Evolutionary conservation across 495 filamentous ascomycete genomes (phyloP), one percentile per base, ranked within the genome.

Genomic region (Podospora bellae-mahoneyi): DNA sequence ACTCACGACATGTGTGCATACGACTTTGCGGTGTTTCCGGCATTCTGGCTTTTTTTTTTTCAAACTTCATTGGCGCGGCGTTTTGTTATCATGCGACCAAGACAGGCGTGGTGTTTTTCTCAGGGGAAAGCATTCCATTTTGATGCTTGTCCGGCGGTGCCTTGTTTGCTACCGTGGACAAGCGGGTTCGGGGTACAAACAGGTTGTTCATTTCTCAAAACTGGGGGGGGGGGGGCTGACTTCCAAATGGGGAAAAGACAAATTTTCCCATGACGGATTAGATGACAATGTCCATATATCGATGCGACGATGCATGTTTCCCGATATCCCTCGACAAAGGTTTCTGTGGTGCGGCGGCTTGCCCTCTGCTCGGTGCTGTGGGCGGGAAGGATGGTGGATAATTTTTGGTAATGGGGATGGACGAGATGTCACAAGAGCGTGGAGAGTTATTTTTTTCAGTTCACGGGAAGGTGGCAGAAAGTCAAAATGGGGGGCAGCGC

Each of bases 21-120:
- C 39, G 39, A 48, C 39, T 64, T 55, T 65, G 55, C 28, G 55
- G 3, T n/a, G 44, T 28, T 55, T 64, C 39, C 20, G 32, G 19
- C 20, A 18, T 60, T 54, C 13, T 32, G 19, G 15, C 30, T 20
- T 66, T 60, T 67, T 68, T 68, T 26, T 44, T 66, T 39, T 60
- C 20, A 23, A 19, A 34, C 59, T 55, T 64, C 30, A 64, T 34
- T 26, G 67, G 66, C 67, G 64, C 34, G 67, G 67, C 67, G 67
- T 69, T 67, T 63, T 58, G 3, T 57, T 28, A 27, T 44, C 16
- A 34, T 54, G 67, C 57, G 28, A 53, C 54, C 23, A 44, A 65
- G 68, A 62, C 20, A 28, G 60, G 57, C 55, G 34, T 48, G 32
- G 32, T 62, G 59, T 26, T 61, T 58, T 56, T 30, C 48, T 66